These are phyloP conservation scores for Citrus maxima DNA, from an alignment of 345 rosid genomes.

Conservation along the genomic window DNA sequence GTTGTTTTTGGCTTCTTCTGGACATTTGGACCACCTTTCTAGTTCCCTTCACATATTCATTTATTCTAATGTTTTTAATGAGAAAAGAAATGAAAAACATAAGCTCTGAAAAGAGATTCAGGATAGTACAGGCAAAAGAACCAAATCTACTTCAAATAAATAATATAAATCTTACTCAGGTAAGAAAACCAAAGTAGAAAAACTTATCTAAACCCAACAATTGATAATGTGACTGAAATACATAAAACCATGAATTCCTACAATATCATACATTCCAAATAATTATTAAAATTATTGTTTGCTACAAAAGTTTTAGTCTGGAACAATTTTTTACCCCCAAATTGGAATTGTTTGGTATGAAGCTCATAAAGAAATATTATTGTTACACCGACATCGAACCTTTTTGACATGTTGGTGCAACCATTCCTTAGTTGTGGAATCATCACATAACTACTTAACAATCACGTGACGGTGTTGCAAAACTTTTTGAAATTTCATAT, in stretches of 20 bases:
- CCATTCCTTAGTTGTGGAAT: background rate
- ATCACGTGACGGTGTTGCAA: background rate
- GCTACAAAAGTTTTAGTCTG: background rate
- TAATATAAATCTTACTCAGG: background rate
- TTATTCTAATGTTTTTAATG: too few species aligned
- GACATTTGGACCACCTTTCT: background rate
- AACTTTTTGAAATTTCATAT: conserved; percentile 3
- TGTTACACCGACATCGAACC: background rate
- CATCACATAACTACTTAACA: background rate
- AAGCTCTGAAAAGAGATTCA: background rate
- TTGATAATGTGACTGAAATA: background rate
- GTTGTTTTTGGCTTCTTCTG: background rate
- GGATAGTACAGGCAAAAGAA: background rate
- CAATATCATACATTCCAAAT: background rate
- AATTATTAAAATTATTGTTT: background rate
- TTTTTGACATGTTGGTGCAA: background rate
- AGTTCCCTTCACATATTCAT: background rate
- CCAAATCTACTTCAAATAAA: background rate
- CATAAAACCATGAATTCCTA: background rate
- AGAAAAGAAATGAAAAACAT: too few species aligned
- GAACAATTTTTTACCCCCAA: background rate
- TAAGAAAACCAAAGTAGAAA: background rate
- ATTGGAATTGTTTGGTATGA: background rate
- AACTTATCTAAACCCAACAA: background rate
- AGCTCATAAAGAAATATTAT: background rate